phyloP scores from a whole-genome alignment of 805 yeast genomes.

The Starmera caribaea region DNA sequence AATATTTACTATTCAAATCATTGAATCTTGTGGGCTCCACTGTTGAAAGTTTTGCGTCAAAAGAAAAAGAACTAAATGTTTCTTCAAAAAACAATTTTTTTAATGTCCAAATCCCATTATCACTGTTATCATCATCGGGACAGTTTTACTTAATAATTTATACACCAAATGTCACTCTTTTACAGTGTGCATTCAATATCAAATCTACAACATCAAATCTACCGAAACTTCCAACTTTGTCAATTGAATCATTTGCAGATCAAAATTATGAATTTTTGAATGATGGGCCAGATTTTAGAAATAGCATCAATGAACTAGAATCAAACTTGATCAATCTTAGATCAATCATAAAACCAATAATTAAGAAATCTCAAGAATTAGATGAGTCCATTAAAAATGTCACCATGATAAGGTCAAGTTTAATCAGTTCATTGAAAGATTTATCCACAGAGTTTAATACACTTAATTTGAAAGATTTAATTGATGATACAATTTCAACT shows the following conservation, averaged over 20 bases:
- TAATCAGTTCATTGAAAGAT: conserved; percentile 9
- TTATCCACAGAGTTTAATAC: conserved; percentile 5
- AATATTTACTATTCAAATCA: background rate
- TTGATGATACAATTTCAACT: conserved; percentile 7
- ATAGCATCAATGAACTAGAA: conserved; percentile 5
- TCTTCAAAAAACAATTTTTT: background rate
- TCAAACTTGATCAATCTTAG: conserved; percentile 2
- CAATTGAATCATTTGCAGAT: conserved; percentile 1
- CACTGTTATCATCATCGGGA: background rate
- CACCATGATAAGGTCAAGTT: conserved; percentile 11
- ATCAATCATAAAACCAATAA: conserved; percentile 5
- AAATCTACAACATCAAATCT: too few relatives aligned
- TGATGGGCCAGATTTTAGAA: conserved; percentile 8
- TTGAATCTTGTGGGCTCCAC: background rate
- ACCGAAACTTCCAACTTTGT: too few relatives aligned
- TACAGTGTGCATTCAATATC: too few relatives aligned
- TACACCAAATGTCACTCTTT: background rate
- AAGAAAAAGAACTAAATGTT: background rate
- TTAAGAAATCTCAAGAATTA: conserved; percentile 11
- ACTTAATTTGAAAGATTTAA: conserved; percentile 5
- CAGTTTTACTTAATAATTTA: background rate
- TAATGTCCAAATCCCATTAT: background rate
- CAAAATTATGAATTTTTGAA: conserved; percentile 1
- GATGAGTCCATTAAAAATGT: conserved; percentile 12
- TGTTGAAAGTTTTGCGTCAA: background rate